Conservation (phyloP, 2,329 filamentous ascomycete genomes). For the Colletotrichum tropicicola region DNA sequence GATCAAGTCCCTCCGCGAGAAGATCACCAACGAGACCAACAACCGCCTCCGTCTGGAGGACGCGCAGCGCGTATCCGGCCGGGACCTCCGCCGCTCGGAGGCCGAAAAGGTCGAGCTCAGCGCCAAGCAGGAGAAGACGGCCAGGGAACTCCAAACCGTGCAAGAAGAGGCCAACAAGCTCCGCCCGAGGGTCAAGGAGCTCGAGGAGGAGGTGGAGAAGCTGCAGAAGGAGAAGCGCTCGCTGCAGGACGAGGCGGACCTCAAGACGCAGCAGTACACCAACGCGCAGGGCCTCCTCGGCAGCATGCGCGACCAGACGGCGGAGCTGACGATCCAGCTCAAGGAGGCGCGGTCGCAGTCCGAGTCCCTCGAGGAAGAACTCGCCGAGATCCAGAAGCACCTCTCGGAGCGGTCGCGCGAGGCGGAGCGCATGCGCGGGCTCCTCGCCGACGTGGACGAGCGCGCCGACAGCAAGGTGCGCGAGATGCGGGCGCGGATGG, state of each 20-base stretch:
- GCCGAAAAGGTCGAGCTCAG: constrained; percentile 81
- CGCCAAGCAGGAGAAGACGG: constrained; percentile 76
- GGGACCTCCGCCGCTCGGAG: constrained; percentile 81
- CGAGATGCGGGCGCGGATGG: constrained; percentile 89
- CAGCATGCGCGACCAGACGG: constrained; percentile 92
- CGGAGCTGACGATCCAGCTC: constrained; percentile 89
- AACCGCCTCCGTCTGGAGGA: constrained; percentile 81
- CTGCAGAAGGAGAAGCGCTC: constrained; percentile 73
- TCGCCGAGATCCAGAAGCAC: constrained; percentile 86
- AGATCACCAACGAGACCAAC: constrained; percentile 77
- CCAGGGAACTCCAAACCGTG: constrained; percentile 74
- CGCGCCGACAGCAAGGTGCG: constrained; percentile 83
- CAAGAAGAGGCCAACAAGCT: constrained; percentile 79
- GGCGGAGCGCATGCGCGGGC: constrained; percentile 90
- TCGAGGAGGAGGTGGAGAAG: constrained; percentile 78
- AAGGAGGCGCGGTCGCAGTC: constrained; percentile 86
- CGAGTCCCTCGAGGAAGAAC: constrained; percentile 90
- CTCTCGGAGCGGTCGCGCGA: constrained; percentile 90
- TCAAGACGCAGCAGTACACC: constrained; percentile 86
- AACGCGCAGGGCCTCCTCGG: constrained; percentile 87
- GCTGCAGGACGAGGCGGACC: constrained; percentile 80
- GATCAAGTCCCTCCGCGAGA: constrained; percentile 80
- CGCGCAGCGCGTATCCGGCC: constrained; percentile 75
- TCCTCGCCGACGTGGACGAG: constrained; percentile 87
- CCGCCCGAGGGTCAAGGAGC: constrained; percentile 66